Base-by-base conservation (phyloP, 331 rosid species). In the Stylosanthes scabra region DNA sequence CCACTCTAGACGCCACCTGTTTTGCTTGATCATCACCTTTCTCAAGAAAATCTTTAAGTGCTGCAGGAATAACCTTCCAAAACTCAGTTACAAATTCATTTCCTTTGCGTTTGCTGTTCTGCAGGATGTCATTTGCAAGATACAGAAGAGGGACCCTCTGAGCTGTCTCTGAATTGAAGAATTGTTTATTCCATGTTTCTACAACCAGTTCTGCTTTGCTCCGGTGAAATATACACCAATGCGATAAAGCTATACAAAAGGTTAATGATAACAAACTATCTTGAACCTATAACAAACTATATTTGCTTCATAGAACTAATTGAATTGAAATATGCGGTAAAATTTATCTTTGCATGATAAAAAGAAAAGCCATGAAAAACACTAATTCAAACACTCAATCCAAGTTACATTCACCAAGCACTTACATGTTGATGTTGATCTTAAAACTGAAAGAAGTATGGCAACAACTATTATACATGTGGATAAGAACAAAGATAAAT, bases 141-240 rank as follows among this genome's bases (percentile, higher is more conserved):
- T 93, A 90, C 74, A 93, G 82, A 66, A 93, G 93, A 57, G 93
- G 96, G 42, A 90, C 90, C 78, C 83, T 87, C 66, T 90, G 90
- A 71, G 29, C 87, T 87, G 82, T 84, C 79, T 90, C 83, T 57
- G 89, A 80, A 72, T 67, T 66, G 45, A 74, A 89, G 79, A 93
- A 87, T 47, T 88, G 96, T 69, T 86, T 89, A 75, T 82, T 85
- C 98, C 98, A 93, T 77, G 97, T 93, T 76, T 75, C 74, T 54
- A 93, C 96, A 59, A 93, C 97, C 71, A 87, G 76, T 75, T 90
- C 92, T 11, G 98, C 98, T 74, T 93, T 86, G 79, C 92, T 83
- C 80, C 90, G 93, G 71, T 93, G 90, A 81, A 86, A 90, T 76
- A 93, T 93, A 75, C 98, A 93, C 98, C 97, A 90, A 75, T 93